Conservation (phyloP, 352 stramenopile species). For the Phytophthora citricola region DNA sequence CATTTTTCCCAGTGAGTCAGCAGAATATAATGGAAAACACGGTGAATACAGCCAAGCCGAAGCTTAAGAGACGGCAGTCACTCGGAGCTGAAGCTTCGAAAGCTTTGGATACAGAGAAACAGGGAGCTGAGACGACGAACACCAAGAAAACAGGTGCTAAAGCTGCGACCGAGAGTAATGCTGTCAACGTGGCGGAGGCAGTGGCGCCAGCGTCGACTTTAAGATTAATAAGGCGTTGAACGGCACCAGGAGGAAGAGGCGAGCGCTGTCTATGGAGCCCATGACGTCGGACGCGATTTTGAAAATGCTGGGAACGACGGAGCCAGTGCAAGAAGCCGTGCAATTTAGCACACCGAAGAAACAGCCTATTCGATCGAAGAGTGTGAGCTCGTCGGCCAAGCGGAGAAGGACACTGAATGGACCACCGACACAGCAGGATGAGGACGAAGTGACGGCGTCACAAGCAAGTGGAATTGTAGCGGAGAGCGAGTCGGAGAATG, state of each 20-base stretch:
- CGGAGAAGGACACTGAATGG: conserved; percentile 41
- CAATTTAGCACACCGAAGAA: conserved; percentile 32
- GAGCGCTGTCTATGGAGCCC: conserved; percentile 73
- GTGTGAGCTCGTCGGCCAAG: conserved; percentile 35
- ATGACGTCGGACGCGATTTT: conserved; percentile 70
- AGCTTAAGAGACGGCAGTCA: conserved; percentile 34
- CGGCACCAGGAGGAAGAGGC: conserved; percentile 42
- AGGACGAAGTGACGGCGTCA: conserved; percentile 35
- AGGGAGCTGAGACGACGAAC: not conserved
- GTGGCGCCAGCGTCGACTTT: conserved; percentile 19
- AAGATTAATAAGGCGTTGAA: conserved; percentile 27
- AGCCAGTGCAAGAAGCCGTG: conserved; percentile 11
- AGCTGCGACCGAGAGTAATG: not conserved
- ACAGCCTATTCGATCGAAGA: conserved; percentile 30
- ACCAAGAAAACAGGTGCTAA: conserved; percentile 6
- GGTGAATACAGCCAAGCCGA: conserved; percentile 7
- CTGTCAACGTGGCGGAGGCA: conserved; percentile 3
- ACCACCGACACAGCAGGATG: conserved; percentile 33
- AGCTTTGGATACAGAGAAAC: conserved; percentile 2
- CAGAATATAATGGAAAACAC: conserved; percentile 11
- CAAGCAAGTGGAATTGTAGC: conserved; percentile 42
- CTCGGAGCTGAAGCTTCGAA: conserved; percentile 20
- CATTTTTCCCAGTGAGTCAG: conserved; percentile 81
- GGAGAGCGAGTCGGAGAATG: conserved; percentile 45
- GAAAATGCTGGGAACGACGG: conserved; percentile 48